Evolutionary conservation across 768 basidiomycete species (phyloP).

Genomic region (Peribolospora kevripleyi): DNA sequence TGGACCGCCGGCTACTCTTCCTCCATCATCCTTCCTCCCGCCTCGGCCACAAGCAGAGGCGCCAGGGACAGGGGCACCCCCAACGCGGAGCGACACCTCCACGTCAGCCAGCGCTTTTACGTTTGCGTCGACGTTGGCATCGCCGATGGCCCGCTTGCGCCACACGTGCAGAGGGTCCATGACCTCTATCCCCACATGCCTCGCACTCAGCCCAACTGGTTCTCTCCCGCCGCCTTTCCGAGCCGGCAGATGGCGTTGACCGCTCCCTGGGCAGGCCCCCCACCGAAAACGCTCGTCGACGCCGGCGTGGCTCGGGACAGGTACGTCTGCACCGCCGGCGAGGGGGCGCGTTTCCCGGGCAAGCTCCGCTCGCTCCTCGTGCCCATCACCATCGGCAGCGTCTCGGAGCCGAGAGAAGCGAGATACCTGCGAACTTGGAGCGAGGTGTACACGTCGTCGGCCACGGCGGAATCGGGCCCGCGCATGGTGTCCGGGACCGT

Average conservation of each 20-base stretch:
- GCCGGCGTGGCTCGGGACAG: not conserved
- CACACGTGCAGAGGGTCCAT: slow-evolving; percentile 6
- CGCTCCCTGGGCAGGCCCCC: too few species aligned
- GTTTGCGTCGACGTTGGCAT: slow-evolving; percentile 15
- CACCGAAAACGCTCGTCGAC: too few species aligned
- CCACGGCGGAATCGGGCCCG: slow-evolving; percentile 2
- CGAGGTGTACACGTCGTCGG: not conserved
- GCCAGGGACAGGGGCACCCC: not conserved
- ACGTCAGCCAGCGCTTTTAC: slow-evolving; percentile 14
- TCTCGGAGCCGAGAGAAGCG: slow-evolving; percentile 13
- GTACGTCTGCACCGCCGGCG: not conserved
- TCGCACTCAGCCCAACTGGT: slow-evolving; percentile 10
- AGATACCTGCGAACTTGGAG: too few species aligned
- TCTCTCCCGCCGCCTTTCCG: slow-evolving; percentile 8
- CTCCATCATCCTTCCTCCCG: slow-evolving; percentile 12
- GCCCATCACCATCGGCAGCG: slow-evolving; percentile 14
- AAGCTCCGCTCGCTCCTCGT: slow-evolving; percentile 15
- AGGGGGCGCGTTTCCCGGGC: slow-evolving; percentile 10
- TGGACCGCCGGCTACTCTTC: slow-evolving; percentile 14
- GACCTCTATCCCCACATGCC: slow-evolving; percentile 9
- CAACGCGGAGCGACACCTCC: slow-evolving; percentile 7
- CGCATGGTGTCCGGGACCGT: not conserved
- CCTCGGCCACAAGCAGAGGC: slow-evolving; percentile 2
- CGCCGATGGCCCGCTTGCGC: slow-evolving; percentile 8
- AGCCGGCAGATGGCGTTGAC: not conserved